Conservation (phyloP, 1,284 basidiomycete genomes). For the Puccinia triticina region DNA sequence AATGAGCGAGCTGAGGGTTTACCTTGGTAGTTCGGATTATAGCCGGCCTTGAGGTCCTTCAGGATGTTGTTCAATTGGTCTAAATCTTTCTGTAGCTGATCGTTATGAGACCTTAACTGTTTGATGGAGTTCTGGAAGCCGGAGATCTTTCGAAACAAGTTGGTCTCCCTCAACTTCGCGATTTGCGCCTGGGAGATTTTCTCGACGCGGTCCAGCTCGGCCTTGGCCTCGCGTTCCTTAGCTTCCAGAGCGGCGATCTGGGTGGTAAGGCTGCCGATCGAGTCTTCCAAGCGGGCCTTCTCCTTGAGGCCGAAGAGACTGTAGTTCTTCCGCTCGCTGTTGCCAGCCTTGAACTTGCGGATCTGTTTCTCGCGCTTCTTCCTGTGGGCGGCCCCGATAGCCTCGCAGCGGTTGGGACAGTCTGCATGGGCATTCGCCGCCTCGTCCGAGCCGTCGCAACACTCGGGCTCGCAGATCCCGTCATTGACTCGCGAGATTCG, state of each 20-base stretch:
- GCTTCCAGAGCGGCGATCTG: constrained; percentile 63
- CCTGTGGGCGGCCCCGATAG: constrained; percentile 73
- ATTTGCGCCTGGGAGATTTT: constrained; percentile 56
- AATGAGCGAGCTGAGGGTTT: background rate
- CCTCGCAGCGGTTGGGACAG: constrained; percentile 78
- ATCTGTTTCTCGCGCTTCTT: constrained; percentile 72
- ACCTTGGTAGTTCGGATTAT: constrained; percentile 93
- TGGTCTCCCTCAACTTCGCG: constrained; percentile 72
- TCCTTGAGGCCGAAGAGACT: constrained; percentile 83
- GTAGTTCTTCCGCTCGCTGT: constrained; percentile 86
- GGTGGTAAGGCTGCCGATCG: constrained; percentile 66
- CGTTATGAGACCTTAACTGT: constrained; percentile 73
- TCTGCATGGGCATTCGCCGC: constrained; percentile 66
- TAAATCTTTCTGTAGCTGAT: constrained; percentile 74
- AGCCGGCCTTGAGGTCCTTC: constrained; percentile 73
- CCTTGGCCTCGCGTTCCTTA: constrained; percentile 68
- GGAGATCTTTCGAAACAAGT: constrained; percentile 74
- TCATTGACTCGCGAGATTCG: constrained; percentile 85
- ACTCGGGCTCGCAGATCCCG: constrained; percentile 89
- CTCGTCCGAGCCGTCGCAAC: constrained; percentile 98
- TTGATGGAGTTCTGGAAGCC: constrained; percentile 75
- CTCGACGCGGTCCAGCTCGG: constrained; percentile 57
- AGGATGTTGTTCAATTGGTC: constrained; percentile 81
- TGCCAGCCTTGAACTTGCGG: constrained; percentile 71
- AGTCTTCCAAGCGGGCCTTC: constrained; percentile 73